These are phyloP conservation scores for Tilletia walkeri DNA, from an alignment of 1,284 basidiomycete genomes.

Conservation along the genomic window DNA sequence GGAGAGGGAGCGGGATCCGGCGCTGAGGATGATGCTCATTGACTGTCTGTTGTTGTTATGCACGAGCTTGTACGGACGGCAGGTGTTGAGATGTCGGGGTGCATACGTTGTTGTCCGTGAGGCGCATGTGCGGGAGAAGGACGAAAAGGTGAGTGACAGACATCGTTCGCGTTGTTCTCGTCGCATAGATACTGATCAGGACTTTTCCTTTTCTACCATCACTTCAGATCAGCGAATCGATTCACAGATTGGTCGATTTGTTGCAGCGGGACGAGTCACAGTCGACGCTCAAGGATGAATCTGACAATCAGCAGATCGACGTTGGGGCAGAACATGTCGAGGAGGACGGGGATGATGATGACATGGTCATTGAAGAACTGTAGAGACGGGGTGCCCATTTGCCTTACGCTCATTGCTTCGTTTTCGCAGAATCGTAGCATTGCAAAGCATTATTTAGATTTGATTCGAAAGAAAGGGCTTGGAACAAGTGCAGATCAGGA, in stretches of 20 bases:
- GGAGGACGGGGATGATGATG: slow-evolving; percentile 39
- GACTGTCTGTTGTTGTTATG: slow-evolving; percentile 86
- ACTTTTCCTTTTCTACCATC: neutral
- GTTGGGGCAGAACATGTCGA: slow-evolving; percentile 33
- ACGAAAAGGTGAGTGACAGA: slow-evolving; percentile 67
- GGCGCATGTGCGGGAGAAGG: slow-evolving; percentile 75
- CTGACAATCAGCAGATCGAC: slow-evolving; percentile 28
- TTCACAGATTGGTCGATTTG: slow-evolving; percentile 52
- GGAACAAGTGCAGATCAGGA: neutral
- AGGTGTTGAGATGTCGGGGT: slow-evolving; percentile 74
- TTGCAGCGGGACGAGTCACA: slow-evolving; percentile 52
- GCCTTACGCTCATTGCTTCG: neutral
- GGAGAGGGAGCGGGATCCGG: slow-evolving; percentile 75
- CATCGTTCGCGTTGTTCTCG: neutral
- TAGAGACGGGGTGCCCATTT: slow-evolving; percentile 18
- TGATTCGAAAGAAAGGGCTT: too few relatives aligned
- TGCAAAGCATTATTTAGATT: too few relatives aligned
- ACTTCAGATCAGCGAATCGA: slow-evolving; percentile 46
- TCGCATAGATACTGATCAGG: neutral
- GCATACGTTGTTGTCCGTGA: slow-evolving; percentile 83
- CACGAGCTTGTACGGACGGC: slow-evolving; percentile 81
- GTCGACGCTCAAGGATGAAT: slow-evolving; percentile 28
- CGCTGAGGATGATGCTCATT: slow-evolving; percentile 77
- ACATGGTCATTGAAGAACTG: slow-evolving; percentile 49
- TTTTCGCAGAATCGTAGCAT: neutral